Percentiles rank a stretch among this genome's conserved stretches.
Conservation (phyloP, 1,284 basidiomycete species). For the Fomitopsis betulina region DNA sequence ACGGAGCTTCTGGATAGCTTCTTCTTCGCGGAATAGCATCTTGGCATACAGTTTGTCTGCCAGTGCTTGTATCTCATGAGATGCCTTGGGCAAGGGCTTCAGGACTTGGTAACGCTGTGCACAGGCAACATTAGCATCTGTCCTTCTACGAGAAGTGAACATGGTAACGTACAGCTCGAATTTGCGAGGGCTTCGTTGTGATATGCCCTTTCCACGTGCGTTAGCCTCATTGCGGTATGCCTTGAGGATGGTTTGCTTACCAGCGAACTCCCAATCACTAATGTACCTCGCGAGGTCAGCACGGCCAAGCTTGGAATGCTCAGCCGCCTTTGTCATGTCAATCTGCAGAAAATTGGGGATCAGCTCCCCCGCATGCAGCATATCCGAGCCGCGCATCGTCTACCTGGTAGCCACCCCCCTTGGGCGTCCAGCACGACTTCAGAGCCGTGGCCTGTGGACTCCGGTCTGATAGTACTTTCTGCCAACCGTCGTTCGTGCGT, state of each 20-base stretch:
- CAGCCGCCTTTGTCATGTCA: conserved; percentile 32
- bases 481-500: conserved; percentile 21
- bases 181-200: conserved; percentile 36
- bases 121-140: not conserved
- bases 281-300: conserved; percentile 32
- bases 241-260: conserved; percentile 9
- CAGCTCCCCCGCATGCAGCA: not conserved
- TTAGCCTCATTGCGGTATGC: not conserved
- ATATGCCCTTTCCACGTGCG: conserved; percentile 24
- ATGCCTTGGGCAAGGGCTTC: conserved; percentile 32
- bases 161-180: conserved; percentile 30
- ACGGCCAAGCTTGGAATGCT: conserved; percentile 28
- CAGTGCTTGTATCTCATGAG: conserved; percentile 32
- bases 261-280: conserved; percentile 34
- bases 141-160: not conserved
- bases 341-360: conserved; percentile 22
- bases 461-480: conserved; percentile 30
- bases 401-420: conserved; percentile 26
- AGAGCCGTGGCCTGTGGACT: conserved; percentile 33
- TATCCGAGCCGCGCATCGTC: not conserved
- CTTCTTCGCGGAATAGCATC: conserved; percentile 39
- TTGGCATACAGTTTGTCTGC: conserved; percentile 32
- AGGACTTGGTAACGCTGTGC: conserved; percentile 36
- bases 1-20: conserved; percentile 37
- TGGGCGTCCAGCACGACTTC: conserved; percentile 31